Percentiles rank a stretch among this genome's conserved stretches.
These are phyloP conservation scores for Grammothele lineata DNA, from an alignment of 768 basidiomycete species.

Conservation along the genomic window DNA sequence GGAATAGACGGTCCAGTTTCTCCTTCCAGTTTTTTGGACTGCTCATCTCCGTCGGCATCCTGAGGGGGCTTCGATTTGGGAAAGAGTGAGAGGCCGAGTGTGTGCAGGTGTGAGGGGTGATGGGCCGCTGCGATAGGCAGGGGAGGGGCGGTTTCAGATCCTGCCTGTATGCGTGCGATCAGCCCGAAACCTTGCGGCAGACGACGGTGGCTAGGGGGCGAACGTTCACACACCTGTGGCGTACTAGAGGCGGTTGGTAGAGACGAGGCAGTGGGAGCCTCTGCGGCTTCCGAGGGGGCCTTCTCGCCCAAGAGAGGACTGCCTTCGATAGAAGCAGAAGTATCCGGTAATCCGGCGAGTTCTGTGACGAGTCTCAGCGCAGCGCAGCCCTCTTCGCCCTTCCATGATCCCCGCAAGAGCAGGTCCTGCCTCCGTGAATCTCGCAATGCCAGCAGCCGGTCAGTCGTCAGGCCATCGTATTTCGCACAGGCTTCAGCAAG, in stretches of 20 bases:
- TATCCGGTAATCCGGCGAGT: constrained; percentile 15
- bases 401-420: constrained; percentile 11
- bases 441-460: constrained; percentile 14
- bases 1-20: background rate
- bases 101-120: constrained; percentile 29
- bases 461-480: constrained; percentile 15
- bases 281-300: no score
- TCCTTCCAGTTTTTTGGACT: no score
- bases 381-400: constrained; percentile 5
- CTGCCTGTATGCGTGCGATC: background rate
- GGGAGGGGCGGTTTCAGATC: constrained; percentile 3
- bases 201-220: no score
- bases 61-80: background rate
- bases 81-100: constrained; percentile 13
- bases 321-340: no score
- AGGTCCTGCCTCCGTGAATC: constrained; percentile 17
- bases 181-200: no score
- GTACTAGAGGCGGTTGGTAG: no score
- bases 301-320: no score
- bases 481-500: constrained; percentile 5
- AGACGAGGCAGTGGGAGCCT: no score
- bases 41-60: background rate
- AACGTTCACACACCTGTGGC: no score
- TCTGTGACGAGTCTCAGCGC: constrained; percentile 16
- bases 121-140: constrained; percentile 44